Conservation (phyloP, 1,284 basidiomycete genomes). For the Sporisorium iseilematis-ciliati region DNA sequence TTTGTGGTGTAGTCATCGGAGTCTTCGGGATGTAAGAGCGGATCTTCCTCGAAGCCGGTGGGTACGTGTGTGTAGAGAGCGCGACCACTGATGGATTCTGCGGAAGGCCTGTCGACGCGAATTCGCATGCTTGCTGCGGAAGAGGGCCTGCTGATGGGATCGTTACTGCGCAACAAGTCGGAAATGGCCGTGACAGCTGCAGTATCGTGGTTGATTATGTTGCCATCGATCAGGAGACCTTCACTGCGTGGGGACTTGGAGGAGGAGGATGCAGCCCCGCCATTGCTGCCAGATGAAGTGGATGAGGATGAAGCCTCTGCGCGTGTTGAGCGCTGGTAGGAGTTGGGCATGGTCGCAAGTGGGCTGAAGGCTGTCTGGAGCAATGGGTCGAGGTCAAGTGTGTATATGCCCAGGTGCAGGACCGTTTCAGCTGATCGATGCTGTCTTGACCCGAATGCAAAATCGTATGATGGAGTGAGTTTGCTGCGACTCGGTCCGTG, state of each 20-base stretch:
- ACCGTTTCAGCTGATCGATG: no score
- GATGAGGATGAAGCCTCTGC: constrained; percentile 37
- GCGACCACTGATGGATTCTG: constrained; percentile 49
- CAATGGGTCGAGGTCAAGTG: no score
- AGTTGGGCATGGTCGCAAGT: constrained; percentile 13
- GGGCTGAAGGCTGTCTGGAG: neutral
- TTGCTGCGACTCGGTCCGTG: no score
- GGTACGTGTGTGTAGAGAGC: constrained; percentile 60
- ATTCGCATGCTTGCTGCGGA: constrained; percentile 62
- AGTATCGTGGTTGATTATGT: constrained; percentile 38
- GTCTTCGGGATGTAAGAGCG: constrained; percentile 40
- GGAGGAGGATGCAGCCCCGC: neutral
- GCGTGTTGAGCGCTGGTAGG: constrained; percentile 15
- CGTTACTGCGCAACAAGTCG: constrained; percentile 36
- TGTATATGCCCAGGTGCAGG: no score
- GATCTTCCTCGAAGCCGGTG: constrained; percentile 58
- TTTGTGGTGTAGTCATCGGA: constrained; percentile 12
- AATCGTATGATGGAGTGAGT: no score
- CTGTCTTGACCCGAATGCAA: no score
- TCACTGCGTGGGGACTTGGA: constrained; percentile 27
- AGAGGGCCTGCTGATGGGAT: constrained; percentile 54
- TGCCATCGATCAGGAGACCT: constrained; percentile 38
- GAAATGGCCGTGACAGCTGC: constrained; percentile 39
- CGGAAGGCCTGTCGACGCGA: constrained; percentile 58
- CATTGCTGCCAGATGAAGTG: constrained; percentile 2